Evolutionary conservation across 441 rosid genomes (phyloP).

Genomic region (Daphne laureola): DNA sequence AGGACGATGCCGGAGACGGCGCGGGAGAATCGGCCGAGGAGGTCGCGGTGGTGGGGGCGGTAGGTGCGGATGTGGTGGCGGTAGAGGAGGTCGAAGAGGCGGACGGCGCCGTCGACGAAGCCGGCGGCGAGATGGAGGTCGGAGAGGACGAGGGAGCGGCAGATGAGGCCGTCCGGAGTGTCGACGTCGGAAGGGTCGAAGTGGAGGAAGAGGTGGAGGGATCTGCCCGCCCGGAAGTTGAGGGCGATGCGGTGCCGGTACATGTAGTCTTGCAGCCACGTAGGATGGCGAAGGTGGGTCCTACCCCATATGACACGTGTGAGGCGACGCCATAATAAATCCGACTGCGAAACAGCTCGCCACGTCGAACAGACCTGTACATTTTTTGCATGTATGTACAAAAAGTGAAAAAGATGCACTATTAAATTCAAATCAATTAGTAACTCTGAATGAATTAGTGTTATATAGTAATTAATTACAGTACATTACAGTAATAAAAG

Average conservation of each 20-base stretch:
- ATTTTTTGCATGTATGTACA: no score
- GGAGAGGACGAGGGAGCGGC: constrained; percentile 78
- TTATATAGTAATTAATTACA: no score
- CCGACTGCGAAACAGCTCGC: constrained; percentile 72
- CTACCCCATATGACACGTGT: constrained; percentile 51
- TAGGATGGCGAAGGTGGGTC: constrained; percentile 27
- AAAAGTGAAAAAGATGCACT: no score
- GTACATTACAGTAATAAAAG: not conserved
- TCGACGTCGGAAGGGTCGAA: constrained; percentile 60
- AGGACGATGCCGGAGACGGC: constrained; percentile 72
- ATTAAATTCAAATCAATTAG: no score
- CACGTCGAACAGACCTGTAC: constrained; percentile 81
- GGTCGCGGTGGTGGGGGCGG: constrained; percentile 50
- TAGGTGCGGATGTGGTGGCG: constrained; percentile 50
- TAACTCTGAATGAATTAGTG: no score
- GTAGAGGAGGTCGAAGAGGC: constrained; percentile 50
- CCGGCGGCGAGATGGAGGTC: constrained; percentile 73
- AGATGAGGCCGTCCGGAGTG: constrained; percentile 48
- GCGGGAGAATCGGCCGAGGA: constrained; percentile 63
- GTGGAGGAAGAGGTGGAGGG: constrained; percentile 34
- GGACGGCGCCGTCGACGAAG: constrained; percentile 80
- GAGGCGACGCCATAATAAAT: constrained; percentile 66
- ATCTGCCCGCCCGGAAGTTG: constrained; percentile 47
- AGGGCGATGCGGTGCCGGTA: constrained; percentile 57
- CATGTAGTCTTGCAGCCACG: constrained; percentile 77